A percentile compares a stretch with the other conserved stretches of the same genome.
Conservation (phyloP, 208 protist species). For the Entamoeba moshkovskii region DNA sequence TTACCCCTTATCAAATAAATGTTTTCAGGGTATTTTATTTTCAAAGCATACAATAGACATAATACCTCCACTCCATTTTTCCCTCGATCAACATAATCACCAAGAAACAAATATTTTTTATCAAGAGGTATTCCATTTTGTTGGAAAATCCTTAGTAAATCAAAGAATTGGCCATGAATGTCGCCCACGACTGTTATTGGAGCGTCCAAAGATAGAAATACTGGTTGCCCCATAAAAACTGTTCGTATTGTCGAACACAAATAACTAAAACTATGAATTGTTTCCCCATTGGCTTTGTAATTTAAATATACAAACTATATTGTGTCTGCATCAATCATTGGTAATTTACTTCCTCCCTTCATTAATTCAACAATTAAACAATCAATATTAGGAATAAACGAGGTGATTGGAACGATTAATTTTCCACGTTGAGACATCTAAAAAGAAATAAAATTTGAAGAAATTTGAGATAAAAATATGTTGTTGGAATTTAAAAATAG, state of each 20-base stretch:
- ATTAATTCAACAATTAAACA: neutral
- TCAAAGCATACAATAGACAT: constrained; percentile 17
- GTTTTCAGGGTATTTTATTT: constrained; percentile 9
- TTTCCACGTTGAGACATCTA: neutral
- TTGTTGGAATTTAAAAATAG: too few relatives aligned
- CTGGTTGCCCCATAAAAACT: neutral
- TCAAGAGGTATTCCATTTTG: neutral
- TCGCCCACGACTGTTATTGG: neutral
- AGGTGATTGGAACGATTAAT: neutral
- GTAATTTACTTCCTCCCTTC: neutral
- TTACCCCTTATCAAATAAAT: constrained; percentile 24
- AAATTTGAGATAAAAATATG: too few relatives aligned
- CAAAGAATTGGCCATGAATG: constrained; percentile 32
- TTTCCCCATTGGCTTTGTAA: neutral
- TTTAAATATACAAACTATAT: neutral
- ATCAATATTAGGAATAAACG: neutral
- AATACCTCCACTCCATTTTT: constrained; percentile 44
- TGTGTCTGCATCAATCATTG: neutral
- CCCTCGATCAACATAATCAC: constrained; percentile 37
- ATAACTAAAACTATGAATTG: neutral
- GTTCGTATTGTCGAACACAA: neutral
- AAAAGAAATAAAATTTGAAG: too few relatives aligned
- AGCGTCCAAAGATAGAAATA: neutral
- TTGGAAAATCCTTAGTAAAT: constrained; percentile 20
- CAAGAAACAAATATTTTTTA: constrained; percentile 22